These are phyloP conservation scores for Bruguiera gymnorhiza DNA, from an alignment of 345 rosid genomes.

Conservation along the genomic window DNA sequence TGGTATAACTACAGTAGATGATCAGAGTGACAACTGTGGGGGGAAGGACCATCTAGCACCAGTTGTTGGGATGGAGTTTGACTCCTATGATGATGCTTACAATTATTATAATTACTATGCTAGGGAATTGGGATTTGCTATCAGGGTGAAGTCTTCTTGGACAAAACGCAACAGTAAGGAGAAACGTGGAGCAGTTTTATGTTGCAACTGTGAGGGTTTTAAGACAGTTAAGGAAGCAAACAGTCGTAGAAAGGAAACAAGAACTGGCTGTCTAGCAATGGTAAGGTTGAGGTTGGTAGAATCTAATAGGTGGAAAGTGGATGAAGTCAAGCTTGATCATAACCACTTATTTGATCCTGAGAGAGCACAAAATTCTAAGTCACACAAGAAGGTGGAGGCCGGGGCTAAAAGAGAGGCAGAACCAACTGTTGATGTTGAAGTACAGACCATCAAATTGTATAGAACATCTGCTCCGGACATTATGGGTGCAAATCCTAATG, in stretches of 20 bases:
- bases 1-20: neutral
- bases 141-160: constrained; percentile 31
- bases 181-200: constrained; percentile 29
- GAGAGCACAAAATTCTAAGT: constrained; percentile 29
- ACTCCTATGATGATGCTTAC: constrained; percentile 27
- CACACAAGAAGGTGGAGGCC: constrained; percentile 39
- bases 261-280: constrained; percentile 30
- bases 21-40: constrained; percentile 5
- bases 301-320: constrained; percentile 30
- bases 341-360: constrained; percentile 26
- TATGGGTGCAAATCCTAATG: constrained; percentile 30
- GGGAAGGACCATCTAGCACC: constrained; percentile 18
- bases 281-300: constrained; percentile 29
- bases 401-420: constrained; percentile 49
- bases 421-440: constrained; percentile 49
- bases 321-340: constrained; percentile 28
- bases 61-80: constrained; percentile 26
- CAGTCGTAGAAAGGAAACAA: constrained; percentile 25
- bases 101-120: constrained; percentile 29
- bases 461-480: constrained; percentile 52
- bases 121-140: constrained; percentile 26
- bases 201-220: constrained; percentile 29
- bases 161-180: constrained; percentile 31
- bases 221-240: constrained; percentile 26
- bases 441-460: constrained; percentile 53